Base-by-base conservation (phyloP, 805 yeast genomes). In the Blastobotrys americana region DNA sequence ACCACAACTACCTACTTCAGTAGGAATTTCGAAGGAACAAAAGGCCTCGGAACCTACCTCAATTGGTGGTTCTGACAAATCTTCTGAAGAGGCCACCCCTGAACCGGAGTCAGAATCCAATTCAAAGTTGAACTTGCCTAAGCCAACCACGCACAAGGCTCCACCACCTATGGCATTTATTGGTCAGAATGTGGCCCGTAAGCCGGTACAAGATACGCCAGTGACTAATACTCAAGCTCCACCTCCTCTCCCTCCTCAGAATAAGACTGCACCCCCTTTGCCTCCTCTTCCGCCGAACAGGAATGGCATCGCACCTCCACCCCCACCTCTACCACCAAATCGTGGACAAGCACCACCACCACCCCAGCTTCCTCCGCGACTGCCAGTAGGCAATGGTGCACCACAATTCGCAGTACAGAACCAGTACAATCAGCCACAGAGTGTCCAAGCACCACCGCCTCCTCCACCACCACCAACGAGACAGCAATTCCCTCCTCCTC, bases 321-420 rank as follows among this genome's bases (percentile, higher is more conserved):
- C 37, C 21, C 20, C 45, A 38, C 18, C 41, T 23, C 21, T 15
- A 55, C 62, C 6, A 61, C 56, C 41, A 56, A 25, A 64, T 39
- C 61, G 68, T 48, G 67, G 70, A 2, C 72, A 75, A 3, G 56
- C 46, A 10, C 63, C 65, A 5, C 55, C 64, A 19, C 54, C 54
- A 6, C 64, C 61, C 2, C 49, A 55, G 37, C 52, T 57, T 18
- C 61, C 63, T 2, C 61, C 63, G 1, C 52, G 64, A 9, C 44
- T 43, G 21, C 52, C 63, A 13, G 52, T 45, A 16, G 37, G 39
- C 18, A 38, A 49, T n/a, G 49, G 50, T 1, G 45, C 53, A 4
- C 57, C 53, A 8, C 46, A 40, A 37, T 52, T 46, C 37, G 48
- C 53, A 3, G 27, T 42, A 13, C 51, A n/a, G n/a, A n/a, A n/a